These are phyloP conservation scores for Aspergillus steynii DNA, from an alignment of 495 filamentous ascomycete species.

Conservation along the genomic window DNA sequence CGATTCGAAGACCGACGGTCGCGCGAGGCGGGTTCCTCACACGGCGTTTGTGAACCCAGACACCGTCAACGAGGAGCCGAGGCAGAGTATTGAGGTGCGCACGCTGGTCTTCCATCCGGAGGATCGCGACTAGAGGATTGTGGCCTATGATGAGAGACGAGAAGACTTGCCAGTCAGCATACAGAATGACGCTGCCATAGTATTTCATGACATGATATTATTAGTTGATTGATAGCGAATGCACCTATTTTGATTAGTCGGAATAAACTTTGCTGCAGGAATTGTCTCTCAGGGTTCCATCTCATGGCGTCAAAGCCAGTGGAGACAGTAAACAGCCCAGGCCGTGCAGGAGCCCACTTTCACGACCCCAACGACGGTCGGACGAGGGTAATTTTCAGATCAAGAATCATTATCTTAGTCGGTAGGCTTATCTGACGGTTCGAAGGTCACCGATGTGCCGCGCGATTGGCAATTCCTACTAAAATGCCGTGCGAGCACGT, in stretches of 20 bases:
- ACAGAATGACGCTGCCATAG: neutral
- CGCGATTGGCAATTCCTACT: constrained; percentile 7
- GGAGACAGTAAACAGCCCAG: neutral
- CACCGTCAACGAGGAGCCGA: constrained; percentile 43
- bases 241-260: no score
- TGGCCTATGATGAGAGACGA: neutral
- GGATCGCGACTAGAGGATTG: constrained; percentile 36
- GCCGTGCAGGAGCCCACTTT: neutral
- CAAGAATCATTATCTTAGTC: neutral
- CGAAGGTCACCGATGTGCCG: neutral
- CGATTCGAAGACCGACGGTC: constrained; percentile 60
- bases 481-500: constrained; percentile 41
- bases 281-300: neutral
- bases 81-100: constrained; percentile 68
- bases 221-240: neutral
- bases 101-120: constrained; percentile 57
- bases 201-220: neutral
- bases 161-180: neutral
- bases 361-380: neutral
- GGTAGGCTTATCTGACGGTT: neutral
- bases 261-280: no score
- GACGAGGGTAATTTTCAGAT: neutral
- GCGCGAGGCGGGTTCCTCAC: constrained; percentile 58
- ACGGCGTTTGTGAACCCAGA: constrained; percentile 60
- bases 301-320: neutral